Evolutionary conservation across 2,329 filamentous ascomycete species (phyloP).

Genomic region (Diaporthe nobilis): DNA sequence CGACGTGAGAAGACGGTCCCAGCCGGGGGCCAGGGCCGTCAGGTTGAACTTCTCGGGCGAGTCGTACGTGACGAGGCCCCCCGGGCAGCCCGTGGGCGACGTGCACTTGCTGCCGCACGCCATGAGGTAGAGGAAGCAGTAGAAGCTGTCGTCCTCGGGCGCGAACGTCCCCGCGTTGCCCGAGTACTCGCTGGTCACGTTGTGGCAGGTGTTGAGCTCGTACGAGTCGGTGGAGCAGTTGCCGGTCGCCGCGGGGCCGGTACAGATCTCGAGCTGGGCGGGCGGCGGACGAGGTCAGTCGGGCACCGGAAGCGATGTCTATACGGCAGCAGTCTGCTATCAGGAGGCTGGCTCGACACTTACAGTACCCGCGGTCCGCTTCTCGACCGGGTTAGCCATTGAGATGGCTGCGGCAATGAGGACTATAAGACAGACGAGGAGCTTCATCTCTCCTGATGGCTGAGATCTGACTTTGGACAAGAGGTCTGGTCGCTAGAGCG

Average conservation of each 20-base stretch:
- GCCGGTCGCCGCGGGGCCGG: conserved; percentile 64
- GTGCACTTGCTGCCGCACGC: conserved; percentile 61
- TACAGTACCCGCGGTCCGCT: conserved; percentile 62
- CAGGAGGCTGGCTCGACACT: conserved; percentile 46
- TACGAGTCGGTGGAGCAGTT: conserved; percentile 60
- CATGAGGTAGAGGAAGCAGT: conserved; percentile 61
- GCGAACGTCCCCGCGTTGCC: conserved; percentile 64
- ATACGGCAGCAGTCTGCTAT: neutral
- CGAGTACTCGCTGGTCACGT: conserved; percentile 58
- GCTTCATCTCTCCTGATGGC: conserved; percentile 33
- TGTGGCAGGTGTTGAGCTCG: conserved; percentile 60
- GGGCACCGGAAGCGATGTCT: too few relatives aligned
- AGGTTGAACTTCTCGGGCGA: conserved; percentile 64
- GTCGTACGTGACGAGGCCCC: conserved; percentile 61
- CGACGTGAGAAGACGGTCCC: conserved; percentile 57
- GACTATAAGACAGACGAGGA: conserved; percentile 25
- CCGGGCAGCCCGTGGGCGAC: conserved; percentile 67
- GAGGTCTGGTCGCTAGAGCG: neutral
- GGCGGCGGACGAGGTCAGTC: neutral
- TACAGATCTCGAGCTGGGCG: conserved; percentile 64
- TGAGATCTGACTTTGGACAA: neutral
- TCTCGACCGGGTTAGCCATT: conserved; percentile 50
- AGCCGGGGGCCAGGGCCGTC: conserved; percentile 54
- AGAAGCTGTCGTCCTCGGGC: conserved; percentile 63
- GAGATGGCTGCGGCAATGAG: conserved; percentile 40